Evolutionary conservation across 768 basidiomycete species (phyloP), one percentile per base, ranked within the genome.

Genomic region (Lactarius hatsudake): DNA sequence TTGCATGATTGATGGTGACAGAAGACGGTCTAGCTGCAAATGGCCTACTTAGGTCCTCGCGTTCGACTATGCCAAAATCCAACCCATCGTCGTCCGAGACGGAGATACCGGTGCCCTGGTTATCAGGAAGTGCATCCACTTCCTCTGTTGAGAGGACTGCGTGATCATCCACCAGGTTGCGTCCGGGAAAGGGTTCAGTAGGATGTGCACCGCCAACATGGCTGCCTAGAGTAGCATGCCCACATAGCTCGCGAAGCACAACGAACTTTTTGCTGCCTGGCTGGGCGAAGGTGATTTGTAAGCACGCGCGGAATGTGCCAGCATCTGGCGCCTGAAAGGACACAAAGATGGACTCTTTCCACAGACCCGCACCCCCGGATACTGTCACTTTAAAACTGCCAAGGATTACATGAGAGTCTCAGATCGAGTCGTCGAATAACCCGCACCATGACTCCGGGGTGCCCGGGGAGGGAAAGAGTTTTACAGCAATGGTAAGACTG

Each of bases 1-100:
- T 65, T 55, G 28, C 59, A 36, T 36, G 69, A 66, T 38, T 59
- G 67, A 58, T 71, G 42, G 18, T 76, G 53, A 17, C 57, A 43
- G 12, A 74, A 40, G 13, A 48, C 38, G n/a, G 12, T 34, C 15
- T 15, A 5, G 53, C 61, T 10, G 28, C 55, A 32, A 71, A 65
- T 2, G 72, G 73, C 17, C 36, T 55, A 8, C 62, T 53, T 1
- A 79, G 79, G 17, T 71, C 73, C 0, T 67, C 62, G 5, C 75
- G 72, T 23, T 83, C 80, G 5, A 88, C 71, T 43, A 87, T 76
- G 5, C 79, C 85, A 60, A 88, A 83, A 70, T 88, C 81, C 18
- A 84, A 72, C 7, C 76, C 74, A 2, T 81, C 81, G 15, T 71
- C 69, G 5, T 28, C 18, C 18, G 55, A 61, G 61, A 71, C 69